Evolutionary conservation across 2,329 filamentous ascomycete species (phyloP), one percentile per base, ranked within the genome.

Genomic region (Sclerotinia trifoliorum): DNA sequence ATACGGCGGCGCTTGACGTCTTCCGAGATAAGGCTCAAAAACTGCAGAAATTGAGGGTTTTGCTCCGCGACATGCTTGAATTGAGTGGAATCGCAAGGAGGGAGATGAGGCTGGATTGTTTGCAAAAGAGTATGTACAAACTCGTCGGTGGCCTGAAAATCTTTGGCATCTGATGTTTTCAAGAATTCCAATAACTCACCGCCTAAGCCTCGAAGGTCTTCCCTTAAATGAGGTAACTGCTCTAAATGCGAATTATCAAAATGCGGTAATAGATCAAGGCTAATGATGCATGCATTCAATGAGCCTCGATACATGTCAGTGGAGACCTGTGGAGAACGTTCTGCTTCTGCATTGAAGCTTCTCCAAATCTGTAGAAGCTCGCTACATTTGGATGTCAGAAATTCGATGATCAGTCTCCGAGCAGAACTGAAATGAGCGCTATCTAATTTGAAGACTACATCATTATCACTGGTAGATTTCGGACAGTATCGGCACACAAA

Each of bases 401-500:
- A 73, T 62, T 78, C 77, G 17, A 77, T 52, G 48, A 78, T 72
- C 39, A 78, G 68, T 61, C 75, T 76, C 55, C 74, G 72, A 26
- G 69, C 62, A 13, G 74, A 69, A 57, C 71, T 68, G 49, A 76
- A 77, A 62, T 77, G 74, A 15, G 72, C 35, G 13, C 73, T 75
- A 49, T 75, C 74, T n/a, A 72, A 63, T 46, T 70, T 35, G 55
- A 71, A 73, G 7, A 66, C 55, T 3, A 66, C 48, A 57, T 69
- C 57, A 48, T 66, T 56, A 21, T 60, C 24, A 19, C 65, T 32
- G 13, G 68, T 54, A 56, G 67, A 68, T 46, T 66, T 70, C 52
- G 74, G 73, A 32, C 75, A 78, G 8, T 68, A 71, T 15, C 52
- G 52, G 67, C 75, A 76, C 21, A 44, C n/a, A 5, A 51, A 44